Evolutionary conservation across 2,329 filamentous ascomycete species (phyloP).

Genomic region (Beauveria sp.): DNA sequence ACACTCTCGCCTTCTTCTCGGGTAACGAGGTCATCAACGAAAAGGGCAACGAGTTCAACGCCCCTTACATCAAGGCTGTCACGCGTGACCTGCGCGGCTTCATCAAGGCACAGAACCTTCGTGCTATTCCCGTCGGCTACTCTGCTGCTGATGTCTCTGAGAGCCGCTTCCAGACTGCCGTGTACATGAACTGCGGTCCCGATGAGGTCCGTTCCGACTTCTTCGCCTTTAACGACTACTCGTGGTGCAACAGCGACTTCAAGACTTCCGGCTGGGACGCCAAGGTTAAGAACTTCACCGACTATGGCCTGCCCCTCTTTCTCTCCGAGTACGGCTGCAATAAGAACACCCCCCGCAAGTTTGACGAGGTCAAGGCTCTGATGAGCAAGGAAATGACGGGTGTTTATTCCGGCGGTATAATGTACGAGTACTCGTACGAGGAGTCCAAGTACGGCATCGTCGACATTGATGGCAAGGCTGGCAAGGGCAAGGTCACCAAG

Average conservation of each 20-base stretch:
- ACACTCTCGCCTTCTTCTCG: conserved; percentile 81
- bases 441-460: conserved; percentile 75
- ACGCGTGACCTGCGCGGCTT: conserved; percentile 71
- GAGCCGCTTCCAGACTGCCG: conserved; percentile 79
- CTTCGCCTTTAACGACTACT: conserved; percentile 86
- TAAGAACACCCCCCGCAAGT: conserved; percentile 66
- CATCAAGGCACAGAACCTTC: conserved; percentile 53
- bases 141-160: conserved; percentile 71
- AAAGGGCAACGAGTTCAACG: conserved; percentile 51
- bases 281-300: conserved; percentile 81
- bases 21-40: conserved; percentile 77
- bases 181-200: conserved; percentile 89
- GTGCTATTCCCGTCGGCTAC: conserved; percentile 67
- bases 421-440: conserved; percentile 90
- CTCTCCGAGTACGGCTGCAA: conserved; percentile 92
- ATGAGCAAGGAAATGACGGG: conserved; percentile 77
- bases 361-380: conserved; percentile 69
- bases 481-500: conserved; percentile 42
- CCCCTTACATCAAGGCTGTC: conserved; percentile 70
- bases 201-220: conserved; percentile 82
- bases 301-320: conserved; percentile 86
- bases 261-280: conserved; percentile 69
- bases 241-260: conserved; percentile 72
- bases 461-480: conserved; percentile 42
- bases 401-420: conserved; percentile 91